These are phyloP conservation scores for Pilaira anomala DNA, from an alignment of 192 early-diverging fungal genomes.

Conservation along the genomic window DNA sequence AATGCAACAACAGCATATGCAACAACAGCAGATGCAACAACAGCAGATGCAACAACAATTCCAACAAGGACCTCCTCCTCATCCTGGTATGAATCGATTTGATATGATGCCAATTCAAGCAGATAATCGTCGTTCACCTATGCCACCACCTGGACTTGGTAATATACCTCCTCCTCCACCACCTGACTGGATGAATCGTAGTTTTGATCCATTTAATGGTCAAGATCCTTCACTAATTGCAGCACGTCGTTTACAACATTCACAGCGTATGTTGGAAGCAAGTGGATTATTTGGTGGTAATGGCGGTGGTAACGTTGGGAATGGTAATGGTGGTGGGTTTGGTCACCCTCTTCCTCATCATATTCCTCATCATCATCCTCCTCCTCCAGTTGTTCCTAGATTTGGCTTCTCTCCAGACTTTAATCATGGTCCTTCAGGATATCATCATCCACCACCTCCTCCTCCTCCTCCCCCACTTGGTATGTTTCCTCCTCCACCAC, in stretches of 20 bases:
- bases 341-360: too few relatives aligned
- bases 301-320: too few relatives aligned
- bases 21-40: background rate
- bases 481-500: conserved; percentile 14
- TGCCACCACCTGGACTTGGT: background rate
- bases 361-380: too few relatives aligned
- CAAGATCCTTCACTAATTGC: conserved; percentile 33
- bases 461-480: conserved; percentile 10
- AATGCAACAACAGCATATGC: too few relatives aligned
- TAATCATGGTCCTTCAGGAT: background rate
- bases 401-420: conserved; percentile 15
- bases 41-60: too few relatives aligned
- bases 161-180: conserved; percentile 26
- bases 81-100: conserved; percentile 5
- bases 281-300: conserved; percentile 27
- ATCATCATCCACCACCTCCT: conserved; percentile 5
- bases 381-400: conserved; percentile 1
- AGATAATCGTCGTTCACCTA: conserved; percentile 14
- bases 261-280: conserved; percentile 35
- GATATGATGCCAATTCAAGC: conserved; percentile 14
- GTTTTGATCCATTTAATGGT: conserved; percentile 32
- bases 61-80: background rate
- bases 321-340: conserved; percentile 12
- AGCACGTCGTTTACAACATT: conserved; percentile 34
- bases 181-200: conserved; percentile 28